Percentiles rank a stretch among this genome's conserved stretches.
phyloP scores from a whole-genome alignment of 2,329 filamentous ascomycete species.

The Neofusicoccum umdonicola region DNA sequence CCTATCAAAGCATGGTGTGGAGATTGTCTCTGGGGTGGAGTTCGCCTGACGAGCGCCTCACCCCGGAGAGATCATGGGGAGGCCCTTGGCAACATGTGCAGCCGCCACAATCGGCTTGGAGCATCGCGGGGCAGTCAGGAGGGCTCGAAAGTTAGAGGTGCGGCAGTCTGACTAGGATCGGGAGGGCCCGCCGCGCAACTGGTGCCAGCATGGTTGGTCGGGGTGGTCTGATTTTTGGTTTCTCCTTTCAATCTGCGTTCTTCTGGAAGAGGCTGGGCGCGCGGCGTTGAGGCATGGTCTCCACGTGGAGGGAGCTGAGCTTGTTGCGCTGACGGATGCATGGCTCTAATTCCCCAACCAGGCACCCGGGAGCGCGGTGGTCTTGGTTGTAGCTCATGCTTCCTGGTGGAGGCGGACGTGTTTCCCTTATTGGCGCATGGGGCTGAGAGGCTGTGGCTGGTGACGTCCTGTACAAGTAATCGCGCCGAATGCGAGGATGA shows the following conservation, averaged over 20 bases:
- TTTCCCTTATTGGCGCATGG: conserved; percentile 2
- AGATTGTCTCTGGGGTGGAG: conserved; percentile 37
- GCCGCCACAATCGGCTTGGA: neutral
- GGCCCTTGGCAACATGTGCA: neutral
- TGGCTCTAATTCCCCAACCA: conserved; percentile 13
- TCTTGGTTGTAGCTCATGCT: conserved; percentile 7
- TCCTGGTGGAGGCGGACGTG: conserved; percentile 2
- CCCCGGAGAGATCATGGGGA: neutral
- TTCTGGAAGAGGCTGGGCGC: conserved; percentile 3
- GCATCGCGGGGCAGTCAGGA: neutral
- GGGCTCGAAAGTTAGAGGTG: neutral
- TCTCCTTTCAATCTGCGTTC: neutral
- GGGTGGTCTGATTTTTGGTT: conserved; percentile 8
- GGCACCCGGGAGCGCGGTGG: conserved; percentile 6
- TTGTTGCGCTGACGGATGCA: conserved; percentile 3
- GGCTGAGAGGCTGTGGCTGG: conserved; percentile 8
- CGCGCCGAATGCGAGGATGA: conserved; percentile 6
- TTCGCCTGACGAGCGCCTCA: conserved; percentile 30
- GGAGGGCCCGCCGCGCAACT: neutral
- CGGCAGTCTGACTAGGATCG: neutral
- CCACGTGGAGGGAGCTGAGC: conserved; percentile 8
- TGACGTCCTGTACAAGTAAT: conserved; percentile 14
- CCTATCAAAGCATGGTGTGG: conserved; percentile 29
- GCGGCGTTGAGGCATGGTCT: conserved; percentile 5
- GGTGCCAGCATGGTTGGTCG: neutral